Evolutionary conservation across 2,329 filamentous ascomycete species (phyloP), one percentile per base, ranked within the genome.

Genomic region (Periconia sp.): DNA sequence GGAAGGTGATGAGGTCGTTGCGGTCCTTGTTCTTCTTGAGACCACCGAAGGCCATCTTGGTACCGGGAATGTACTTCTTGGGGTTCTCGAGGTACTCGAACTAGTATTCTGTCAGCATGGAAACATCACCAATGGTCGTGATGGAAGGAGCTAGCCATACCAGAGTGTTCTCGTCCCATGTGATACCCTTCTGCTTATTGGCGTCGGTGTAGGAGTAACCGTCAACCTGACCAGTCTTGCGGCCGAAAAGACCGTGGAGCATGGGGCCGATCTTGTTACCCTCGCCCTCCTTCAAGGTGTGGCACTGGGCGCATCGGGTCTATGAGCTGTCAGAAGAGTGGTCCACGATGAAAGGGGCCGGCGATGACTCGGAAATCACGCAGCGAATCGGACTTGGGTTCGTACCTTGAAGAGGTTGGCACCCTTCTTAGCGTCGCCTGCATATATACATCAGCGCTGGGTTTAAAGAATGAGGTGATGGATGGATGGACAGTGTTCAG

Each of bases 1-100:
- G 83, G 85, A 79, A 90, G 73, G 91, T 92, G 86, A 99, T 96
- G 73, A 99, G 85, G 81, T 99, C 93, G 79, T 97, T 96, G 79
- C 94, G 87, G 84, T 97, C 94, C 90, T 97, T 97, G 76, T 87
- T 86, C 91, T 99, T 99, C 92, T 99, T 99, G 76, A 99, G 86
- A 79, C 94, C 94, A 82, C 94, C 94, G 77, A 97, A 99, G 72
- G 94, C 94, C 94, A 99, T 99, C 91, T 97, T 99, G 83, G 94
- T 99, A 70, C 94, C 94, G 69, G 94, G 94, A 65, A 99, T 97
- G 87, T 92, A 99, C 86, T 97, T 97, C 89, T 99, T 99, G 82
- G 94, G 94, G 89, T 97, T 97, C 87, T 99, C 94, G 74, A 99
- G 92, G 88, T 99, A 99, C 66, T 88, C 85, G 81, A 96, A 97